Evolutionary conservation across 129 eudicot genomes (phyloP).

Genomic region (Pseudognaphalium luteoalbum): DNA sequence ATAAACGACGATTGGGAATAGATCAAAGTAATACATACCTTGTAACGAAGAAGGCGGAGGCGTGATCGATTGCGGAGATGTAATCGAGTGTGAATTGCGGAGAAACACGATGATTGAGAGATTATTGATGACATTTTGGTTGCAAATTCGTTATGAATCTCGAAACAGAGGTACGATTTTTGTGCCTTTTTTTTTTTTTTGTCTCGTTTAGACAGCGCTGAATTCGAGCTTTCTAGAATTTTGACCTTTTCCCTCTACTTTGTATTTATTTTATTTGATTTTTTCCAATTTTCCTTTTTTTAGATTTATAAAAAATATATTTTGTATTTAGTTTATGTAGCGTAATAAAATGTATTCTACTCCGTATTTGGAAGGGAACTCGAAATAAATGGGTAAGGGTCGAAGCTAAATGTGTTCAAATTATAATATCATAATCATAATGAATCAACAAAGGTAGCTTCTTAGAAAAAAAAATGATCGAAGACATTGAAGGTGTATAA

Average conservation of each 20-base stretch:
- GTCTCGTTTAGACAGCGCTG: constrained; percentile 29
- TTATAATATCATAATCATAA: too few species aligned
- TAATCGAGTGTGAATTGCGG: constrained; percentile 18
- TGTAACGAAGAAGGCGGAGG: constrained; percentile 10
- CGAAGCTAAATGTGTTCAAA: too few species aligned
- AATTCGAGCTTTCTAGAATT: constrained; percentile 8
- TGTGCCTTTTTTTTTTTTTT: not conserved
- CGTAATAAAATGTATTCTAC: too few species aligned
- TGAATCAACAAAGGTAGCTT: too few species aligned
- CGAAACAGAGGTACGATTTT: constrained; percentile 7
- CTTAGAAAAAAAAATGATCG: too few species aligned
- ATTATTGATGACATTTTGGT: constrained; percentile 34
- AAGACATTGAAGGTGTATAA: too few species aligned
- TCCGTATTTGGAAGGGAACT: too few species aligned
- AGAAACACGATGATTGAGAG: constrained; percentile 27
- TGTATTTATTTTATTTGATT: too few species aligned
- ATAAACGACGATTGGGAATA: not conserved
- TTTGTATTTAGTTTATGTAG: too few species aligned
- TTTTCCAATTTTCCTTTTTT: too few species aligned
- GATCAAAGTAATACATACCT: constrained; percentile 17
- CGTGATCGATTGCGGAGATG: constrained; percentile 20
- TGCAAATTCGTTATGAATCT: not conserved
- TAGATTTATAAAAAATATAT: too few species aligned
- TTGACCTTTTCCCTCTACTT: not conserved
- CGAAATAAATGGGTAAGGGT: too few species aligned